Evolutionary conservation across 352 stramenopile species (phyloP), one percentile per base, ranked within the genome.

Genomic region (Aphanomyces stellatus): DNA sequence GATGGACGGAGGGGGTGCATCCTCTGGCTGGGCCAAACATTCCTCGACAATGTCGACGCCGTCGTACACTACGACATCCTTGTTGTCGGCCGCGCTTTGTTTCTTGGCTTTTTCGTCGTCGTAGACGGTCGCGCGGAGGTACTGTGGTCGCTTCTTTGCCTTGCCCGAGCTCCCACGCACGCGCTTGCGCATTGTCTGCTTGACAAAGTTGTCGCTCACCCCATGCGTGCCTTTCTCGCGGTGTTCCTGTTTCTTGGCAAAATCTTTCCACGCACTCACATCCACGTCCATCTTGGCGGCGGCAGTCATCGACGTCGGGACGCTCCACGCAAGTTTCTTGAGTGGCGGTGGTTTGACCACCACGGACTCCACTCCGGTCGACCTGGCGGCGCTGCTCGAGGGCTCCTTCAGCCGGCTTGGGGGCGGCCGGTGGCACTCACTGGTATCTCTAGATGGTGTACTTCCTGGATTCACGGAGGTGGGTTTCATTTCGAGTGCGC

Each of bases 31-130:
- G 41, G 88, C 76, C 1, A 91, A 68, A 68, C 85, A 93, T 56
- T 93, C 82, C 48, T 90, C 78, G 27, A 91, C 84, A 53, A 93
- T 90, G 41, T 93, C 82, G 22, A 90, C 72, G 13, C 80, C 81
- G 46, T 90, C 85, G 60, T 88, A 71, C 53, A 81, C 51, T 8
- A 75, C 53, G 7, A 34, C 11, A 17, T 41, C 55, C 28, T 48
- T 63, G 34, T 8, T 30, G 8, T 49, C 55, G 30, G 51, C 22
- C 22, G 51, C 51, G 11, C 42, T 30, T 15, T 33, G 27, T 10
- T 63, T n/a, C 55, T 63, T 43, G 31, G 31, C 34, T 34, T 63
- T 51, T 28, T 51, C 72, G 8, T 79, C 78, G 41, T 89, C 82
- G 61, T 90, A 71, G 51, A 82, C 53, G 13, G 75, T 62, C 11